These are phyloP conservation scores for Penicillium dipodomyicola DNA, from an alignment of 495 filamentous ascomycete species.

Conservation along the genomic window DNA sequence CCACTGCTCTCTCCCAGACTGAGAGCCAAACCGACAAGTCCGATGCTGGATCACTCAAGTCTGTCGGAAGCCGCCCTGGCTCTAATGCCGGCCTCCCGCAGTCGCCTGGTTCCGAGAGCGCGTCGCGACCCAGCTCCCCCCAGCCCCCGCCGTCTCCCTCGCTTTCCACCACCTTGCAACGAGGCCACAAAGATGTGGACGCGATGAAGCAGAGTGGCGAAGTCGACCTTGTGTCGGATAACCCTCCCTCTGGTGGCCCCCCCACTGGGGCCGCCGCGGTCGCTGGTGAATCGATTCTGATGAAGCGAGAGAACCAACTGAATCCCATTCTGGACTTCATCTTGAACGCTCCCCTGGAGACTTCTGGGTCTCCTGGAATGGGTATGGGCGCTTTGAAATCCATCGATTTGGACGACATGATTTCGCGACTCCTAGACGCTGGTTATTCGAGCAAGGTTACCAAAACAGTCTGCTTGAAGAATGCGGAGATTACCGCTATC, in stretches of 20 bases:
- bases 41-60: constrained; percentile 71
- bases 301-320: constrained; percentile 70
- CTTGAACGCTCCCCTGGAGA: constrained; percentile 41
- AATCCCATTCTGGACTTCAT: constrained; percentile 59
- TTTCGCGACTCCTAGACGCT: constrained; percentile 88
- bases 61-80: constrained; percentile 54
- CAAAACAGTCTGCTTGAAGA: constrained; percentile 95
- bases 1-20: constrained; percentile 56
- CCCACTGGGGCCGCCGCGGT: constrained; percentile 51
- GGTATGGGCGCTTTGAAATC: constrained; percentile 74
- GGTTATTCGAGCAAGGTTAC: constrained; percentile 96
- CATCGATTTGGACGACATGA: constrained; percentile 95
- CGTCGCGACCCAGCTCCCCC: constrained; percentile 48
- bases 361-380: constrained; percentile 45
- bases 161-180: constrained; percentile 72
- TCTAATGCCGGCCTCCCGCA: constrained; percentile 40
- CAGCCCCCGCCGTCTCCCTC: constrained; percentile 88
- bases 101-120: constrained; percentile 39
- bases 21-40: constrained; percentile 63
- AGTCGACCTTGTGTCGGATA: constrained; percentile 94
- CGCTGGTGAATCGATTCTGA: constrained; percentile 59
- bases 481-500: constrained; percentile 93
- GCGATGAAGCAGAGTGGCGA: constrained; percentile 83
- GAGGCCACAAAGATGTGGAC: constrained; percentile 72
- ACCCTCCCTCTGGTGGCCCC: constrained; percentile 66